Evolutionary conservation across 2,329 filamentous ascomycete species (phyloP).

Genomic region (Colletotrichum theobromicola): DNA sequence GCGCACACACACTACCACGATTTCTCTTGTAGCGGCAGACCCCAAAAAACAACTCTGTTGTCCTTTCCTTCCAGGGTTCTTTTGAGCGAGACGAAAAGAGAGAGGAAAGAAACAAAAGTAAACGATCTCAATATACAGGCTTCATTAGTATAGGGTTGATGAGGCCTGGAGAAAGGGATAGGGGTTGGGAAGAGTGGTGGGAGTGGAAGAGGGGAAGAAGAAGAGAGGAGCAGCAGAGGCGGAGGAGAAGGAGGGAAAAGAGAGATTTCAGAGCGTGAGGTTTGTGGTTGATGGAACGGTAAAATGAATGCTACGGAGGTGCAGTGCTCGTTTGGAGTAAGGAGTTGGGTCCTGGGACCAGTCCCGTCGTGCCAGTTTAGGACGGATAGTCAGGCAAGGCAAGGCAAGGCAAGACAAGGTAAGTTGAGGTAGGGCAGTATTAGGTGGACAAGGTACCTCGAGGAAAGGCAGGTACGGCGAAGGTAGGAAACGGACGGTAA

Average conservation of each 20-base stretch:
- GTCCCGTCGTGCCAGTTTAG: not conserved
- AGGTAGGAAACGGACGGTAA: not conserved
- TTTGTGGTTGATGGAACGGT: conserved; percentile 1
- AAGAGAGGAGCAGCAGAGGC: not conserved
- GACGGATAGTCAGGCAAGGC: not conserved
- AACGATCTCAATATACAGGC: conserved; percentile 25
- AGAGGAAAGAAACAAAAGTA: conserved; percentile 21
- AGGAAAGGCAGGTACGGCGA: not conserved
- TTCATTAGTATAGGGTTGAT: conserved; percentile 24
- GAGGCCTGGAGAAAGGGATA: conserved; percentile 26
- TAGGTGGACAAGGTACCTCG: not conserved
- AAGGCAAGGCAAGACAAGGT: not conserved
- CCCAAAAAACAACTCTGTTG: conserved; percentile 1
- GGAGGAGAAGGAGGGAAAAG: not conserved
- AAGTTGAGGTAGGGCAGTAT: not conserved
- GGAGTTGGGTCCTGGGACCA: not conserved
- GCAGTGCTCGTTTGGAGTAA: not conserved
- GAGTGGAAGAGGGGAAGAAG: not conserved
- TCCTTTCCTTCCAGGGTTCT: conserved; percentile 15
- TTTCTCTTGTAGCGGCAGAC: not conserved
- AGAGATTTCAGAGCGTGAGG: not conserved
- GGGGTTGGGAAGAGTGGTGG: not conserved
- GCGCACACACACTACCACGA: not conserved
- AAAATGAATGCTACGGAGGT: not conserved
- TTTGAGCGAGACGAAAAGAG: conserved; percentile 9